These are phyloP conservation scores for Emergomyces pasteurianus DNA, from an alignment of 2,329 filamentous ascomycete species.

Conservation along the genomic window DNA sequence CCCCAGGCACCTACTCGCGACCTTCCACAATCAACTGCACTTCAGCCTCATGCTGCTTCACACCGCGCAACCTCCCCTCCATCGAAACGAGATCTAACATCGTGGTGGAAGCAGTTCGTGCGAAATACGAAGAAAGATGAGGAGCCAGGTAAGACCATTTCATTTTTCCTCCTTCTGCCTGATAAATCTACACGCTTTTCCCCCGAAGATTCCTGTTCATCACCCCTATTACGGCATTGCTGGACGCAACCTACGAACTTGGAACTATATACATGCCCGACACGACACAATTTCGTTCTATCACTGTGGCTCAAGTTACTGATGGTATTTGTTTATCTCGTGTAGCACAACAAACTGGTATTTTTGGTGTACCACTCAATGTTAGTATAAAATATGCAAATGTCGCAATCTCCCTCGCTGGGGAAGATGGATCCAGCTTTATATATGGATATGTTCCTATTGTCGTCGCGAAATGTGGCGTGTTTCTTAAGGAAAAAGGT, in stretches of 20 bases:
- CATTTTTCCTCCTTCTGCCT: neutral
- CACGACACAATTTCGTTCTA: neutral
- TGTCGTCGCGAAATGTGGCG: slow-evolving; percentile 94
- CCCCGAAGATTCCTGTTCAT: neutral
- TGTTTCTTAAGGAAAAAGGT: slow-evolving; percentile 98
- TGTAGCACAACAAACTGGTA: slow-evolving; percentile 48
- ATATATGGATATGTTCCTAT: slow-evolving; percentile 98
- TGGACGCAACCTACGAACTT: neutral
- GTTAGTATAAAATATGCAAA: slow-evolving; percentile 96
- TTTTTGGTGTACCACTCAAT: slow-evolving; percentile 87
- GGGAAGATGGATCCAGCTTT: slow-evolving; percentile 85
- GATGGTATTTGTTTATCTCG: neutral
- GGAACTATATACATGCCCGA: neutral
- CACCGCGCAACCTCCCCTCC: slow-evolving; percentile 55
- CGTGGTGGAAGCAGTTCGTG: slow-evolving; percentile 97
- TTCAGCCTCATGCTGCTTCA: slow-evolving; percentile 24
- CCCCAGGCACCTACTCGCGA: neutral
- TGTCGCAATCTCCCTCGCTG: slow-evolving; percentile 90
- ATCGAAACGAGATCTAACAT: slow-evolving; percentile 76
- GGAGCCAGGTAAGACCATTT: slow-evolving; percentile 43
- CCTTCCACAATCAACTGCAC: neutral
- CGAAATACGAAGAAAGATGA: slow-evolving; percentile 52
- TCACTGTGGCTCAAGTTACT: neutral
- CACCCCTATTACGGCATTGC: neutral
- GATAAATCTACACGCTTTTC: neutral